Base-by-base conservation (phyloP, 2,329 filamentous ascomycete species). In the Aspergillus pseudoviridinutans region DNA sequence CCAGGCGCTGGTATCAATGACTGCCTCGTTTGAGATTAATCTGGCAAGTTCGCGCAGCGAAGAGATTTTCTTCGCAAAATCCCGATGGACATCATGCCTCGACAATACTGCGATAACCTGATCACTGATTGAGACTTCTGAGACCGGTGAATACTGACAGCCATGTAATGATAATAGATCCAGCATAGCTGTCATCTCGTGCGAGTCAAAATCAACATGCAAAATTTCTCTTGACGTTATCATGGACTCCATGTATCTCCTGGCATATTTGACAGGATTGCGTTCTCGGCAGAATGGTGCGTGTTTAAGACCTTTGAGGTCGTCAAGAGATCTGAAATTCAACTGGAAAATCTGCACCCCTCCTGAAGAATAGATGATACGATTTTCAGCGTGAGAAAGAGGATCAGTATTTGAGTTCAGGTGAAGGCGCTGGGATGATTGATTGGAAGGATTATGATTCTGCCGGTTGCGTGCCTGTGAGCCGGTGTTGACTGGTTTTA, bases 191-290 rank as follows among this genome's bases (percentile, higher is more conserved):
- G 52, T 51, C 50, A 66, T 58, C 58, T 71, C 69, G 3, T 53
- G 46, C 14, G 56, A 29, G 24, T 63, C 62, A 49, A 71, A 69
- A 49, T 69, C 64, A 42, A 67, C 61, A 59, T 71, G 69, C 10
- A 67, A 50, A 9, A 70, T 53, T 10, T 28, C 32, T 7, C 32
- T 38, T 38, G 32, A 38, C 6, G 14, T 17, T 7, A 5, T 38
- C 32, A 38, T 17, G 14, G 32, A 38, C 32, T 38, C 14, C 14
- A 14, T 38, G 32, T 38, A 38, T 38, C 14, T 56, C 17, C 29
- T 51, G 8, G 56, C 54, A 52, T 64, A 65, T 20, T 56, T 25
- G 12, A 51, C 42, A 5, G 62, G 58, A 8, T 55, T 60, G 12
- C 14, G 49, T 55, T 59, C 53, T 46, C 61, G 57, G 7, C 51